Percentiles rank a stretch among this genome's conserved stretches.
These are phyloP conservation scores for Epichloe sylvatica DNA, from an alignment of 2,329 filamentous ascomycete genomes.

Conservation along the genomic window DNA sequence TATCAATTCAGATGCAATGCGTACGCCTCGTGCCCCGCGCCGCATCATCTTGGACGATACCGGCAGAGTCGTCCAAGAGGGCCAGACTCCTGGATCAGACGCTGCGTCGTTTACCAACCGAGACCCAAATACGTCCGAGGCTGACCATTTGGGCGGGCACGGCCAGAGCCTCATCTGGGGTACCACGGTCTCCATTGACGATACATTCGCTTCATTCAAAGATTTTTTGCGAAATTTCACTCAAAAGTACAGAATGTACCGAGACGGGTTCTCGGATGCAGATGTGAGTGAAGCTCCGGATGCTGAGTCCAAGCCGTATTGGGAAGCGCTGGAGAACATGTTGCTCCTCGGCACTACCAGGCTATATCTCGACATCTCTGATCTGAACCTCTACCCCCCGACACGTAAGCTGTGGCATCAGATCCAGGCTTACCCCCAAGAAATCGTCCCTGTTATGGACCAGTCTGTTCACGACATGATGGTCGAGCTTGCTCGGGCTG, in stretches of 20 bases:
- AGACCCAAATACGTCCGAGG: slow-evolving; percentile 81
- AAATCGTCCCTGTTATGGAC: slow-evolving; percentile 95
- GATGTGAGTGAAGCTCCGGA: slow-evolving; percentile 56
- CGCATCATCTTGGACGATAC: slow-evolving; percentile 46
- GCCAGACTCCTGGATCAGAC: slow-evolving; percentile 38
- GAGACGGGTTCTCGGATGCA: slow-evolving; percentile 67
- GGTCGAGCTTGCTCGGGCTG: slow-evolving; percentile 72
- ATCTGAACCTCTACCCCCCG: slow-evolving; percentile 83
- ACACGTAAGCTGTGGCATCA: slow-evolving; percentile 94
- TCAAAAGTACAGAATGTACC: slow-evolving; percentile 85
- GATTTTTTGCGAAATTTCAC: slow-evolving; percentile 88
- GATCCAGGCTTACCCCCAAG: slow-evolving; percentile 82
- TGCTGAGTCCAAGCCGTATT: slow-evolving; percentile 68
- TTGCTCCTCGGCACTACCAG: slow-evolving; percentile 69
- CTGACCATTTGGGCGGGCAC: slow-evolving; percentile 69
- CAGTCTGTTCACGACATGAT: slow-evolving; percentile 86
- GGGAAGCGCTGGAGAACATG: slow-evolving; percentile 81
- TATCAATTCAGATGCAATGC: slow-evolving; percentile 66
- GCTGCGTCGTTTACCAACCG: slow-evolving; percentile 46
- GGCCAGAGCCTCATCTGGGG: slow-evolving; percentile 86
- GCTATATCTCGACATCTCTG: slow-evolving; percentile 76
- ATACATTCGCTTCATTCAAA: slow-evolving; percentile 76
- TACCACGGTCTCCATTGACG: slow-evolving; percentile 86
- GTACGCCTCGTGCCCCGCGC: slow-evolving; percentile 36
- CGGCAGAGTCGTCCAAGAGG: slow-evolving; percentile 43